Conservation (phyloP, 169 alveolate species). For the Perkinsus olseni region DNA sequence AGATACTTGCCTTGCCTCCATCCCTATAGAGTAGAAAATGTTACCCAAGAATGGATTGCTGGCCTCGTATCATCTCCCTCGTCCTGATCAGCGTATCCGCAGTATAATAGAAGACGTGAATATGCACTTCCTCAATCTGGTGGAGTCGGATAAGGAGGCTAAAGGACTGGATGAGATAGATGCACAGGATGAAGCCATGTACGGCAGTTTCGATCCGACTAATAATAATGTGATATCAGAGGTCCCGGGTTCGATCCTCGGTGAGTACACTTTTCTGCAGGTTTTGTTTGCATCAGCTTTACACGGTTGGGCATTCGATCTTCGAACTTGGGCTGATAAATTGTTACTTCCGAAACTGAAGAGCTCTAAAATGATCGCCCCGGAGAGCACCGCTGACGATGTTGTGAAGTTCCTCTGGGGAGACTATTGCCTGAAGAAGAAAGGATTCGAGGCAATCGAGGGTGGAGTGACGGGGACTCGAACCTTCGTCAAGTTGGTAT, state of each 20-base stretch:
- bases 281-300: conserved; percentile 19
- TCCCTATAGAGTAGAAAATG: too few species aligned
- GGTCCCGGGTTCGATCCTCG: neutral
- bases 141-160: neutral
- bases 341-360: conserved; percentile 1
- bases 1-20: too few species aligned
- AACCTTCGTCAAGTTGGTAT: neutral
- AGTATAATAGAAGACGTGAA: neutral
- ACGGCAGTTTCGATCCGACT: neutral
- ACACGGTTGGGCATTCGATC: conserved; percentile 23
- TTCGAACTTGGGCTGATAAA: conserved; percentile 1
- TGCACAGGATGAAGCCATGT: neutral
- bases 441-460: neutral
- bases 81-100: neutral
- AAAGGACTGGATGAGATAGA: neutral
- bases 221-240: neutral
- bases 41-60: too few species aligned
- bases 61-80: too few species aligned
- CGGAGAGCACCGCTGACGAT: conserved; percentile 3
- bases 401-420: conserved; percentile 13
- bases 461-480: neutral
- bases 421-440: conserved; percentile 4
- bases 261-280: neutral
- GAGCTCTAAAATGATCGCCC: neutral
- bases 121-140: neutral